Evolutionary conservation across 345 rosid genomes (phyloP), one percentile per base, ranked within the genome.

Genomic region (Populus davidiana): DNA sequence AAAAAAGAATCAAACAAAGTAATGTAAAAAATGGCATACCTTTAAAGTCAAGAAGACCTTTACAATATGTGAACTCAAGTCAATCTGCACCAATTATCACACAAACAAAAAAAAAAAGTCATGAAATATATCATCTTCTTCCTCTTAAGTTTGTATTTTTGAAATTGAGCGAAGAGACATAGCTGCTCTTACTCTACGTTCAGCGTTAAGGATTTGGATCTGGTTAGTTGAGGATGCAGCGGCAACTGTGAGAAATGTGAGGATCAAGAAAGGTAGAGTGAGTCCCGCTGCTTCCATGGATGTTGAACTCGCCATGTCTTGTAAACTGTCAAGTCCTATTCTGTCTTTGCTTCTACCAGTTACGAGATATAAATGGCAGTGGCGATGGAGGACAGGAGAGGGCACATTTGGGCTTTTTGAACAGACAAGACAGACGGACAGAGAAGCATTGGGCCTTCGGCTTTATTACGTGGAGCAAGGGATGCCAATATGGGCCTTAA

Each of bases 21-120:
- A 71, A 35, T 70, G 61, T 20, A 54, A 69, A 79, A 69, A 71
- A 50, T 18, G 50, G 36, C 59, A 52, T 90, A 94, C 99, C 99
- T 92, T 94, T 79, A 96, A 71, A 78, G 94, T 96, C 86, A 94
- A 84, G 88, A 83, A 96, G 78, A 89, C 90, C 83, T 86, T 92
- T 59, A 94, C 87, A 78, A 96, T 91, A 72, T 96, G 99, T 0
- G 98, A 89, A 80, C 83, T 86, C 87, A 94, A 83, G 88, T 96
- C 99, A 79, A 96, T 94, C 99, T 96, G 97, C 89, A 84, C 23
- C 81, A 74, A 83, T 79, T 44, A 63, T 70, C 67, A 78, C 64
- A 27, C 77, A 78, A 72, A 7, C 38, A 59, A 31, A 23, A 6
- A 73, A 44, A 75, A 36, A 35, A 25, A 2, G 14, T 50, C 17